Base-by-base conservation (phyloP, 2,329 filamentous ascomycete genomes). In the Sporothrix dimorphospora region DNA sequence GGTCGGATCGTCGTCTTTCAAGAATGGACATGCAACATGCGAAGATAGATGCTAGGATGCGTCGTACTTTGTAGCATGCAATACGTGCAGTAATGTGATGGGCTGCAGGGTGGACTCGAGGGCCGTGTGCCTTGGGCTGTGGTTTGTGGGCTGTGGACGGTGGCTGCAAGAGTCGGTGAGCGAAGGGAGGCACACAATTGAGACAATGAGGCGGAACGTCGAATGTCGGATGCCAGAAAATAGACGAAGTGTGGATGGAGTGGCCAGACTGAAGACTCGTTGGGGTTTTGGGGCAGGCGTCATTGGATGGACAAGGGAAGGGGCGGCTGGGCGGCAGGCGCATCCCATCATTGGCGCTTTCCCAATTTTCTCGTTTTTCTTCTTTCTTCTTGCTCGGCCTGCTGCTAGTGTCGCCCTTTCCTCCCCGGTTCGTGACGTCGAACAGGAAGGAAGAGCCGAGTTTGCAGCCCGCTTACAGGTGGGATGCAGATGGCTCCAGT, bases 151-250 rank as follows among this genome's bases (percentile, higher is more conserved):
- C 27, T 12, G 61, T 49, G 14, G 42, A 4, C 34, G 30, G 53
- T 24, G 57, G 57, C 16, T 49, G 47, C 34, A 69, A 69, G 67
- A 57, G 67, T 69, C 67, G 67, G 51, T 69, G 67, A 69, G 67
- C n/a, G 16, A 69, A 69, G 66, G 42, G 65, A 49, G 12, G 30
- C 47, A 53, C 30, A n/a, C n/a, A 27, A 27, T 27, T 42, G 40
- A 63, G 45, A 21, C 65, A 53, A 38, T 53, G 65, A 67, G 63
- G 45, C 47, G 24, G 11, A 49, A 68, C 9, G 47, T 66, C 63
- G 63, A 66, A 68, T 53, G 45, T 53, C 47, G 47, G 45, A 47
- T 49, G 63, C 63, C n/a, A 47, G 21, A 68, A 67, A 38, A 12
- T n/a, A 27, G 45, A 51, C 14, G 30, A 67, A 24, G 38, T 63